These are phyloP conservation scores for Powellomyces hirtus DNA, from an alignment of 192 early-diverging fungal species.

Conservation along the genomic window DNA sequence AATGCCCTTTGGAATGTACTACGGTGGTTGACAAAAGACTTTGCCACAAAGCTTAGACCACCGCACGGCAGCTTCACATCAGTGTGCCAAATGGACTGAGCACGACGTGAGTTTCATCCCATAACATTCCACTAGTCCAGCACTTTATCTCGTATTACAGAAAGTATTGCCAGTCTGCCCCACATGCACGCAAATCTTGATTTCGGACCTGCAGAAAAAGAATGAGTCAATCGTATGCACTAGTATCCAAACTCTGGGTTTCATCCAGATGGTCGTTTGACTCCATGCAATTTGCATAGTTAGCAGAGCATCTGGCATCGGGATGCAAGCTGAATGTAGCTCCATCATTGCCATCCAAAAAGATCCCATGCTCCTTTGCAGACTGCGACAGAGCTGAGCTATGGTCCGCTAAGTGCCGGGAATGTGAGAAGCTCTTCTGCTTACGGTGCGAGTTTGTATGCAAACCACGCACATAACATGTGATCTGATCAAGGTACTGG, in stretches of 20 bases:
- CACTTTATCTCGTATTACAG: not conserved
- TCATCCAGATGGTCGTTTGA: no score
- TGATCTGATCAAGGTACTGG: not conserved
- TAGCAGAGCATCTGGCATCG: not conserved
- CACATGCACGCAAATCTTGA: not conserved
- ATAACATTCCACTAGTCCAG: not conserved
- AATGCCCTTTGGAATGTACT: no score
- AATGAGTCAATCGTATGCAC: not conserved
- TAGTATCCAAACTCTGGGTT: not conserved
- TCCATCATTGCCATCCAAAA: not conserved
- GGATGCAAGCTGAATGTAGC: not conserved
- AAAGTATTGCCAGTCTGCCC: not conserved
- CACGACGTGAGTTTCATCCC: not conserved
- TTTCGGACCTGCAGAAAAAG: not conserved
- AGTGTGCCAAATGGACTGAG: not conserved
- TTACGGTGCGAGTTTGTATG: not conserved
- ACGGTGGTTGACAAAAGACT: not conserved
- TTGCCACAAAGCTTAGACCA: not conserved
- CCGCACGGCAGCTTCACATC: not conserved
- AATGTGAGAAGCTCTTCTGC: not conserved
- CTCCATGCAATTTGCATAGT: no score
- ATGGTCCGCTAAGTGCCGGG: not conserved
- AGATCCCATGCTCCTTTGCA: not conserved
- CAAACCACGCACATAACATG: no score
- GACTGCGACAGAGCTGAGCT: not conserved